phyloP scores from a whole-genome alignment of 1,139 yeast genomes.

The Saccharomyces hybrid region DNA sequence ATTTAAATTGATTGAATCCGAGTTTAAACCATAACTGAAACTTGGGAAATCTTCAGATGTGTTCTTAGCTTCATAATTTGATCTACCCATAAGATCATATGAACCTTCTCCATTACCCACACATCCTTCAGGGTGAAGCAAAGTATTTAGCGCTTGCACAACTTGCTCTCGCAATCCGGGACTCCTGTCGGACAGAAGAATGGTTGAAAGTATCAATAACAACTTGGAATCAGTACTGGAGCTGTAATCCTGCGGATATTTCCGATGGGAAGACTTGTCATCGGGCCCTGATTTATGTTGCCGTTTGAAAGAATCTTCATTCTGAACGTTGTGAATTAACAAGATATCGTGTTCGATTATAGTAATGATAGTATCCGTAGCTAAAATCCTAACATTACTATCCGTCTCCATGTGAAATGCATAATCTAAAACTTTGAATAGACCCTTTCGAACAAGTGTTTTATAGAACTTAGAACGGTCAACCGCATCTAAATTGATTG shows the following conservation, averaged over 20 bases:
- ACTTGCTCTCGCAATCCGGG: constrained; percentile 77
- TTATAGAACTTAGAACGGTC: constrained; percentile 64
- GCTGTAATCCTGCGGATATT: neutral
- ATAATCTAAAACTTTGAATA: constrained; percentile 62
- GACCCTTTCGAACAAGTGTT: constrained; percentile 57
- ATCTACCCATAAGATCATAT: constrained; percentile 3
- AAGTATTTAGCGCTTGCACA: constrained; percentile 68
- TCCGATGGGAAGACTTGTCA: neutral
- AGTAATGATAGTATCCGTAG: constrained; percentile 74
- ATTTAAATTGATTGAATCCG: constrained; percentile 9
- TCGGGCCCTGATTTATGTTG: neutral
- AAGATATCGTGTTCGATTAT: constrained; percentile 81
- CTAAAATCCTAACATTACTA: constrained; percentile 51
- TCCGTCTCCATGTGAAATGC: constrained; percentile 56
- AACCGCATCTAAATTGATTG: constrained; percentile 56
- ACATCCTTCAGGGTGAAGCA: constrained; percentile 52
- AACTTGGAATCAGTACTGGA: constrained; percentile 46
- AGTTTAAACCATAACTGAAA: constrained; percentile 3
- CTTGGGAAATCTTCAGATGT: neutral
- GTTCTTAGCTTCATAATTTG: neutral
- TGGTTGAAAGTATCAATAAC: constrained; percentile 50
- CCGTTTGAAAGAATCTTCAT: constrained; percentile 14
- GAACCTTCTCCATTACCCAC: constrained; percentile 15
- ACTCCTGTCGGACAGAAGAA: constrained; percentile 56
- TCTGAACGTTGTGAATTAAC: constrained; percentile 42